Evolutionary conservation across 257 asterid genomes (phyloP).

Genomic region (Solanum appendiculatum): DNA sequence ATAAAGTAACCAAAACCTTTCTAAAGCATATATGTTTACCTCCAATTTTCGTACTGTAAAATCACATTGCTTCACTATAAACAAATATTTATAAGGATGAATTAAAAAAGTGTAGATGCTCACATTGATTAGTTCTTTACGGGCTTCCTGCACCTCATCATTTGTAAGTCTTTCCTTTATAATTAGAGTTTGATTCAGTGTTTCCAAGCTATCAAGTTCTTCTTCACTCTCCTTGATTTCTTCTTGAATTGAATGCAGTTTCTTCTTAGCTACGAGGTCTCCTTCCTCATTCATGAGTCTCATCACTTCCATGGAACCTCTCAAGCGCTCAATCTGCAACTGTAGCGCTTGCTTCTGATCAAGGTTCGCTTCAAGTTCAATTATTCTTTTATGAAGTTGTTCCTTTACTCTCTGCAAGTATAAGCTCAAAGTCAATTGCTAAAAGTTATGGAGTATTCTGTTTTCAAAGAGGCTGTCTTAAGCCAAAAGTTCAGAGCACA

Average conservation of each 20-base stretch:
- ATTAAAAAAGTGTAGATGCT: conserved; percentile 11
- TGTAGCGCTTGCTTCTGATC: conserved; percentile 67
- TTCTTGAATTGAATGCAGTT: conserved; percentile 31
- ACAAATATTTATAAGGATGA: background rate
- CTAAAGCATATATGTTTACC: background rate
- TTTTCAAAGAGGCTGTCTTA: background rate
- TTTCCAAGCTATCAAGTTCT: conserved; percentile 34
- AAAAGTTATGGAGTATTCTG: background rate
- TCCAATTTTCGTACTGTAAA: background rate
- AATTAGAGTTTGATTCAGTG: conserved; percentile 36
- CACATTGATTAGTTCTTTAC: conserved; percentile 50
- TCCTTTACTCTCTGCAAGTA: conserved; percentile 55
- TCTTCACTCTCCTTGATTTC: conserved; percentile 58
- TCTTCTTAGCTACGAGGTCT: conserved; percentile 34
- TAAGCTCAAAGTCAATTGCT: background rate
- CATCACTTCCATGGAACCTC: conserved; percentile 47
- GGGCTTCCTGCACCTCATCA: conserved; percentile 70
- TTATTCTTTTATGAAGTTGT: conserved; percentile 34
- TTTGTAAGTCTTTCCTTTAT: conserved; percentile 48
- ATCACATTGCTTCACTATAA: background rate
- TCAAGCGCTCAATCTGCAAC: conserved; percentile 45
- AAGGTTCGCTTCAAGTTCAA: conserved; percentile 52
- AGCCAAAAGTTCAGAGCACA: conserved; percentile 4
- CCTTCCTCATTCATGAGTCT: conserved; percentile 52
- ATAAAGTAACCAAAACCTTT: background rate